Evolutionary conservation across 1,139 yeast genomes (phyloP).

Genomic region (Lodderomyces pseudojiufengensis): DNA sequence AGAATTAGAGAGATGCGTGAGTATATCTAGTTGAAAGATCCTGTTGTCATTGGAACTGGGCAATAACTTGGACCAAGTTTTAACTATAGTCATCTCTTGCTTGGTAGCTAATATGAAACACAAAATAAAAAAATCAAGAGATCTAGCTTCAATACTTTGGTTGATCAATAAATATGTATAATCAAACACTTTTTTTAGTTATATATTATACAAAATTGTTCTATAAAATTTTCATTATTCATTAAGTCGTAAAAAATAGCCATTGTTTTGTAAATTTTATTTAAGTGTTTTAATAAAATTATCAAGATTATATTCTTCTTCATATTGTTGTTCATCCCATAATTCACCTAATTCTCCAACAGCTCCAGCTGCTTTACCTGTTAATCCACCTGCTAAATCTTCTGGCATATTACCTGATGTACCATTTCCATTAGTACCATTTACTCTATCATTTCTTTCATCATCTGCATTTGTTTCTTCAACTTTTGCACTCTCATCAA

Average conservation of each 20-base stretch:
- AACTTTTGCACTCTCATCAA: constrained; percentile 51
- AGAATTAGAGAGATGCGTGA: too few relatives aligned
- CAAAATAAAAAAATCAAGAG: background rate
- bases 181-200: too few relatives aligned
- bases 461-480: constrained; percentile 9
- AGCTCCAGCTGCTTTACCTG: constrained; percentile 64
- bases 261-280: constrained; percentile 13
- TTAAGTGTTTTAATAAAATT: constrained; percentile 79
- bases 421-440: constrained; percentile 23
- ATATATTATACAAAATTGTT: too few relatives aligned
- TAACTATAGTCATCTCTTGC: background rate
- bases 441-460: constrained; percentile 20
- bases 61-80: constrained; percentile 6
- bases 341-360: constrained; percentile 89
- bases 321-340: constrained; percentile 96
- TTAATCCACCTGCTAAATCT: constrained; percentile 59
- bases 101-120: background rate
- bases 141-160: too few relatives aligned
- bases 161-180: too few relatives aligned
- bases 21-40: too few relatives aligned
- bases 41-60: too few relatives aligned
- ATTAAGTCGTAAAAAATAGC: too few relatives aligned
- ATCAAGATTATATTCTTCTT: constrained; percentile 93
- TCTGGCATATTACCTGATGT: constrained; percentile 30
- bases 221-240: background rate